phyloP scores from a whole-genome alignment of 2,329 filamentous ascomycete species.

The Ophiostoma montium region DNA sequence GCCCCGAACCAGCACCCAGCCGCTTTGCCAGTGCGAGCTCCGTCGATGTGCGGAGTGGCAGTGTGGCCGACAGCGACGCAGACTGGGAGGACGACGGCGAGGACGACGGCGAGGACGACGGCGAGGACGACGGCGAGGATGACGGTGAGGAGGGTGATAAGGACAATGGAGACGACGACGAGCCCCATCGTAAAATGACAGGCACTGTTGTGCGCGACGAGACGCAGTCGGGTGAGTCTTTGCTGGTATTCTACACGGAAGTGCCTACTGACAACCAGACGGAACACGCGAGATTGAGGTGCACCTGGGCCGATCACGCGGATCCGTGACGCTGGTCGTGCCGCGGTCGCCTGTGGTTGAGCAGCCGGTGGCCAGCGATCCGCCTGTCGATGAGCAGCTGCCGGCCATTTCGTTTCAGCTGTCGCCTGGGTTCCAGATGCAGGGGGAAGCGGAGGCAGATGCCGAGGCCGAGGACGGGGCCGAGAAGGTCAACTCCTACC shows the following conservation, averaged over 20 bases:
- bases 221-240: background rate
- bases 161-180: background rate
- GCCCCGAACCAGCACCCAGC: too few relatives aligned
- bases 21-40: background rate
- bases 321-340: background rate
- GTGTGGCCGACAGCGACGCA: background rate
- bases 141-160: background rate
- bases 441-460: background rate
- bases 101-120: background rate
- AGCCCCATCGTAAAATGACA: background rate
- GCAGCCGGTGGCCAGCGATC: background rate
- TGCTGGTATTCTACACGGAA: too few relatives aligned
- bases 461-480: background rate
- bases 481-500: background rate
- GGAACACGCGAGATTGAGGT: background rate
- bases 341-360: background rate
- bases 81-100: background rate
- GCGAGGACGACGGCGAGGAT: background rate
- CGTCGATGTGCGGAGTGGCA: background rate
- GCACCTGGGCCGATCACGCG: background rate
- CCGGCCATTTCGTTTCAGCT: background rate
- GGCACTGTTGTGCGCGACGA: background rate
- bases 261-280: background rate
- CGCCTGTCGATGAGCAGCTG: background rate
- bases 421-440: background rate